Evolutionary conservation across 352 stramenopile species (phyloP).

Genomic region (Lagenidium sp.): DNA sequence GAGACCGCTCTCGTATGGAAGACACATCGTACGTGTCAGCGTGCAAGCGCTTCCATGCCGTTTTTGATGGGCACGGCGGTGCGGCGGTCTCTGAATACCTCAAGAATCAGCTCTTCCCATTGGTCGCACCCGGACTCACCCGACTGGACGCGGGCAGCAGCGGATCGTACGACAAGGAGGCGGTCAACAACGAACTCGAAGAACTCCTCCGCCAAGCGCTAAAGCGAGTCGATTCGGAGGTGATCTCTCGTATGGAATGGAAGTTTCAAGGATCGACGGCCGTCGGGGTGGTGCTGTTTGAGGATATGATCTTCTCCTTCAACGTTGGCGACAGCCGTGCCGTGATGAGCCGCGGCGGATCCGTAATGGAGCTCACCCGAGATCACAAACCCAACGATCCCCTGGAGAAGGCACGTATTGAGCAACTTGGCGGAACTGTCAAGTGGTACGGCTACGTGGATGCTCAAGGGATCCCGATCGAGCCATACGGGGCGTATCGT

Average conservation of each 20-base stretch:
- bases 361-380: constrained; percentile 63
- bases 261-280: constrained; percentile 74
- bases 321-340: constrained; percentile 96
- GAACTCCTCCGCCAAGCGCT: constrained; percentile 32
- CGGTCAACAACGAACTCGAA: constrained; percentile 21
- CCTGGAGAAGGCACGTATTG: constrained; percentile 59
- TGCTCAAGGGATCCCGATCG: constrained; percentile 70
- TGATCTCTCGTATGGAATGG: constrained; percentile 63
- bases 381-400: constrained; percentile 89
- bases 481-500: constrained; percentile 86
- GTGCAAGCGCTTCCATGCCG: constrained; percentile 72
- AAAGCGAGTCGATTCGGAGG: constrained; percentile 44
- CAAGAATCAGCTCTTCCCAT: constrained; percentile 43
- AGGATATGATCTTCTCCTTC: constrained; percentile 69
- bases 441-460: constrained; percentile 88
- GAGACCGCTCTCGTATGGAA: constrained; percentile 75
- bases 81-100: constrained; percentile 58
- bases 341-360: constrained; percentile 82
- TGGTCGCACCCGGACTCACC: constrained; percentile 36
- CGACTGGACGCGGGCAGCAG: constrained; percentile 29
- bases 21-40: constrained; percentile 73
- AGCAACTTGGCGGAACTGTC: constrained; percentile 76
- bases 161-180: constrained; percentile 14
- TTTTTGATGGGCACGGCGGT: constrained; percentile 82
- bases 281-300: constrained; percentile 57